A percentile compares a stretch with the other conserved stretches of the same genome.
phyloP scores from a whole-genome alignment of 2,329 filamentous ascomycete genomes.

The Monilinia laxa region DNA sequence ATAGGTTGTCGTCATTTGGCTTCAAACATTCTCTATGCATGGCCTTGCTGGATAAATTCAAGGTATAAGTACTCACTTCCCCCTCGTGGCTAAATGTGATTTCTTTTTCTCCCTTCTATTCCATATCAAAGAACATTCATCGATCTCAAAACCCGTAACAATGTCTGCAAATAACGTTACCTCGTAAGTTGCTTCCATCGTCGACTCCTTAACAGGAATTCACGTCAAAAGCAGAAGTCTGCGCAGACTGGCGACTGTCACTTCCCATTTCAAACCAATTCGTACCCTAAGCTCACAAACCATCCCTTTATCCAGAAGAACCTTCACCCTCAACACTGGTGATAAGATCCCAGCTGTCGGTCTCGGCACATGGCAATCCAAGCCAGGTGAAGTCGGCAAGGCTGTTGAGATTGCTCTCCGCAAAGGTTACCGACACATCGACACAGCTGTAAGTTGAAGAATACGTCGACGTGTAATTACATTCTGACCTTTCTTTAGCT shows the following conservation, averaged over 20 bases:
- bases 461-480: constrained; percentile 22
- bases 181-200: constrained; percentile 32
- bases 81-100: not conserved
- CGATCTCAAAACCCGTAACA: constrained; percentile 8
- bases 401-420: constrained; percentile 70
- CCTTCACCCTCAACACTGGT: constrained; percentile 71
- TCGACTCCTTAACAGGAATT: constrained; percentile 25
- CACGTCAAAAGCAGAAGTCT: constrained; percentile 23
- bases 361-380: constrained; percentile 77
- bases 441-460: constrained; percentile 48
- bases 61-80: constrained; percentile 16
- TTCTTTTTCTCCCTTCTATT: not conserved
- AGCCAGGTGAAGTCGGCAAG: constrained; percentile 62
- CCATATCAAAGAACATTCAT: not conserved
- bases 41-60: not conserved
- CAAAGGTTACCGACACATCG: constrained; percentile 72
- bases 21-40: constrained; percentile 10
- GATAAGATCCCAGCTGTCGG: constrained; percentile 76
- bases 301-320: constrained; percentile 43
- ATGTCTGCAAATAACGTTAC: constrained; percentile 39
- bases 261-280: constrained; percentile 17
- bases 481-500: constrained; percentile 41
- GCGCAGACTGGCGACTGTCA: constrained; percentile 21
- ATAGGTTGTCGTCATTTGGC: constrained; percentile 16
- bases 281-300: constrained; percentile 29